These are phyloP conservation scores for Pilatotrama ljubarskyi DNA, from an alignment of 768 basidiomycete species.

Conservation along the genomic window DNA sequence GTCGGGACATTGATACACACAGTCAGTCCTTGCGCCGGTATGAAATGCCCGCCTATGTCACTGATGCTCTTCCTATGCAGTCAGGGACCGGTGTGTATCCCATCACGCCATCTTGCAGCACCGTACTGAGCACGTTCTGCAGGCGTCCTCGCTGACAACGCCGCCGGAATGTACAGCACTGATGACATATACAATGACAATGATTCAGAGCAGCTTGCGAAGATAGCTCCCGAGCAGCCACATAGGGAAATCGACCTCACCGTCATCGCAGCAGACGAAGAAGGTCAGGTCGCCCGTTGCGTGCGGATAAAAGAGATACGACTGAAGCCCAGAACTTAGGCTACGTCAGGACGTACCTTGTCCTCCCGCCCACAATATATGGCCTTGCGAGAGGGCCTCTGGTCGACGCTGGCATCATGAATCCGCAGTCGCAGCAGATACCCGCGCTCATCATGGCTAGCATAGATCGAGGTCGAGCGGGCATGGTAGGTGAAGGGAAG, in stretches of 20 bases:
- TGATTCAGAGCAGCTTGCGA: slow-evolving; percentile 45
- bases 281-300: slow-evolving; percentile 36
- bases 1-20: slow-evolving; percentile 60
- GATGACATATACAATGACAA: slow-evolving; percentile 49
- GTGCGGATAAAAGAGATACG: not conserved
- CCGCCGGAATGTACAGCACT: slow-evolving; percentile 39
- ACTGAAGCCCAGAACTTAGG: slow-evolving; percentile 30
- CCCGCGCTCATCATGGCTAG: slow-evolving; percentile 45
- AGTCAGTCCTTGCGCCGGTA: slow-evolving; percentile 39
- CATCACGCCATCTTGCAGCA: slow-evolving; percentile 36
- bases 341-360: slow-evolving; percentile 51
- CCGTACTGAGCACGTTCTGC: slow-evolving; percentile 39
- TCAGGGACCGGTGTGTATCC: slow-evolving; percentile 19
- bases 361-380: slow-evolving; percentile 59
- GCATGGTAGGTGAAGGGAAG: slow-evolving; percentile 55
- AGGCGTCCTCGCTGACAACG: slow-evolving; percentile 48
- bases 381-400: slow-evolving; percentile 50
- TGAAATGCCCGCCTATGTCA: not conserved
- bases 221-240: slow-evolving; percentile 43
- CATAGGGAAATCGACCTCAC: slow-evolving; percentile 51
- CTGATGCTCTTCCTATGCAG: not conserved
- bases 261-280: slow-evolving; percentile 46
- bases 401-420: slow-evolving; percentile 51
- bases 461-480: slow-evolving; percentile 48
- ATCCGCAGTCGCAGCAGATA: slow-evolving; percentile 52